Evolutionary conservation across 148 eudicot species (phyloP).

Genomic region (Mesembryanthemum crystallinum): DNA sequence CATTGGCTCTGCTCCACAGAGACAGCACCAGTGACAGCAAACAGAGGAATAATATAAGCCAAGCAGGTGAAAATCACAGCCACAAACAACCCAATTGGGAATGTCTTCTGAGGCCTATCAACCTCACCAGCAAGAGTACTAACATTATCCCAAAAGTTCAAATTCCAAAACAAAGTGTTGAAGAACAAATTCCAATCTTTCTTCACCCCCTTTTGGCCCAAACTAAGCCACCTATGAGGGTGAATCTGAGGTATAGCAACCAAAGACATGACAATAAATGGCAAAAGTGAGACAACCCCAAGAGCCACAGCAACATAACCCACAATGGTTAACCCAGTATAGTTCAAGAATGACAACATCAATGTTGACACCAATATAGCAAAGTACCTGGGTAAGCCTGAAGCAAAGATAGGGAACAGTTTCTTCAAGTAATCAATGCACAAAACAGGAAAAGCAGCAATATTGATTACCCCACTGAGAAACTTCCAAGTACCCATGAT

Average conservation of each 20-base stretch:
- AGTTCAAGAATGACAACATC: constrained; percentile 43
- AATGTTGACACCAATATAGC: constrained; percentile 38
- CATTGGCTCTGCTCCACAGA: constrained; percentile 48
- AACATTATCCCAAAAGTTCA: constrained; percentile 58
- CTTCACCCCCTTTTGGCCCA: constrained; percentile 50
- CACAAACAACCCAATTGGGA: constrained; percentile 36
- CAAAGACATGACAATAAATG: constrained; percentile 46
- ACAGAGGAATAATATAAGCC: constrained; percentile 48
- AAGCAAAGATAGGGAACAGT: constrained; percentile 41
- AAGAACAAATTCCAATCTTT: constrained; percentile 53
- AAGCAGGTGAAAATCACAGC: constrained; percentile 54
- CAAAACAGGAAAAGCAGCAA: constrained; percentile 52
- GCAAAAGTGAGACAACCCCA: constrained; percentile 43
- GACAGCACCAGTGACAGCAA: constrained; percentile 57
- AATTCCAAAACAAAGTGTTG: constrained; percentile 60
- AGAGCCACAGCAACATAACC: constrained; percentile 51
- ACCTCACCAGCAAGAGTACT: constrained; percentile 63
- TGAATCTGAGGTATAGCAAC: constrained; percentile 50
- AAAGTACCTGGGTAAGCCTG: constrained; percentile 39
- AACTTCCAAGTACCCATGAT: constrained; percentile 56
- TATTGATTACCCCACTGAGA: constrained; percentile 53
- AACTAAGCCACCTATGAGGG: constrained; percentile 47
- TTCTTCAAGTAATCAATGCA: constrained; percentile 45
- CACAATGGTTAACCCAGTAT: constrained; percentile 50
- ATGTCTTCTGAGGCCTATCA: constrained; percentile 46